Evolutionary conservation across 768 basidiomycete genomes (phyloP), one percentile per base, ranked within the genome.

Genomic region (Scleroderma citrinum): DNA sequence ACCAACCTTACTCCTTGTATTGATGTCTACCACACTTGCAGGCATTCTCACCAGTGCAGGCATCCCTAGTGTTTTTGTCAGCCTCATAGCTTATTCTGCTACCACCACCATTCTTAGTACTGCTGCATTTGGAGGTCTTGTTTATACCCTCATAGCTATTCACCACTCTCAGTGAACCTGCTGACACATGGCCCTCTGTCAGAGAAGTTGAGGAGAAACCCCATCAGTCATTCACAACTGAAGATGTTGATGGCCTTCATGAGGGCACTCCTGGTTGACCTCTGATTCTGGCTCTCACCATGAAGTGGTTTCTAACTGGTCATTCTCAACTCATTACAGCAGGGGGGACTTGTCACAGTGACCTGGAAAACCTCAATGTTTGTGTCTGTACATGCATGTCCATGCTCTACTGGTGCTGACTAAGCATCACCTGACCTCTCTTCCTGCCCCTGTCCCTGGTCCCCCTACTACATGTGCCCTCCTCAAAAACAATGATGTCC

Each of bases 251-350:
- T 51, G 83, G 72, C 17, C 72, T 88, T 45, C 80, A 80, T 19
- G 86, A 88, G 55, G 85, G 85, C 44, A 80, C 43, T 87, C 86
- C n/a, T 88, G 87, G 85, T 79, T 89, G 51, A 85, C 87, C 1
- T 87, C 86, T 43, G 74, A 77, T 37, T 71, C 78, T 5, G 72
- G 72, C 54, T 72, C 77, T 47, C 73, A 72, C 38, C 72, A 73
- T 24, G 74, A 76, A 38, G 85, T 84, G 1, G 63, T 78, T 23
- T 87, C 85, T 7, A 76, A 76, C 14, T 87, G 83, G 77, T 86
- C 85, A 1, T 85, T 86, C 65, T 82, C 83, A 2, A 86, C 84
- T 2, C 79, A 81, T 57, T 75, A 80, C 21, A n/a, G n/a, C n/a
- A n/a, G n/a, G n/a, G n/a, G n/a, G n/a, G n/a, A n/a, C n/a, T n/a